Evolutionary conservation across 768 basidiomycete genomes (phyloP), one percentile per base, ranked within the genome.

Genomic region (Suillus hirtellus): DNA sequence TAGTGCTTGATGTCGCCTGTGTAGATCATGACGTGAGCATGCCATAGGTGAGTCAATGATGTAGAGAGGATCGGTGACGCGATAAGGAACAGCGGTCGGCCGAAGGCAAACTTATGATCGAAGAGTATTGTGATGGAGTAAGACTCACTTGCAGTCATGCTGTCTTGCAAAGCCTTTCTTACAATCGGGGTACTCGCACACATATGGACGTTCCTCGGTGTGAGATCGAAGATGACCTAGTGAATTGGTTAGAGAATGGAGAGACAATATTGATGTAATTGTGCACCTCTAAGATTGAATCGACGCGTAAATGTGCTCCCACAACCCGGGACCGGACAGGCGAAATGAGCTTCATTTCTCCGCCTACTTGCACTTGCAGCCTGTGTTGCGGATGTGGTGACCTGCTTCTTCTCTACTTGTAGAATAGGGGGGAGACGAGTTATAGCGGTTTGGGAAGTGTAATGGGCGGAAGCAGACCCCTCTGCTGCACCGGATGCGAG

Each of bases 291-390:
- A 61, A 95, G 76, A 76, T 95, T 95, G 80, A 95, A 95, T 62
- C 92, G 84, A 73, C 93, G 87, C 70, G 95, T 98, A 77, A 98
- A 98, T n/a, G 95, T 96, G 75, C 93, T 95, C 52, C 93, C 94
- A 79, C 95, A 98, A 14, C 94, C 95, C 11, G 93, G 92, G 17
- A 98, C 93, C 5, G 96, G 95, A 76, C 95, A 98, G 64, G 88
- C 84, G 76, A 96, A 97, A 70, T 93, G 88, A 0, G 95, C 95
- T 73, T 95, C 93, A 71, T 95, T 96, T 69, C 93, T 83, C 58
- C 95, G 81, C 60, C 95, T 82, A 73, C 90, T 95, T 59, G 92
- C 92, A 73, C 93, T 95, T 14, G 95, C 95, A 3, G 91, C 83
- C 75, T 96, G 94, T 1, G 95, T 98, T 31, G 95, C 95, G 17